Evolutionary conservation across 2,329 filamentous ascomycete genomes (phyloP), one percentile per base, ranked within the genome.

Genomic region (Tolypocladium guangdongense): DNA sequence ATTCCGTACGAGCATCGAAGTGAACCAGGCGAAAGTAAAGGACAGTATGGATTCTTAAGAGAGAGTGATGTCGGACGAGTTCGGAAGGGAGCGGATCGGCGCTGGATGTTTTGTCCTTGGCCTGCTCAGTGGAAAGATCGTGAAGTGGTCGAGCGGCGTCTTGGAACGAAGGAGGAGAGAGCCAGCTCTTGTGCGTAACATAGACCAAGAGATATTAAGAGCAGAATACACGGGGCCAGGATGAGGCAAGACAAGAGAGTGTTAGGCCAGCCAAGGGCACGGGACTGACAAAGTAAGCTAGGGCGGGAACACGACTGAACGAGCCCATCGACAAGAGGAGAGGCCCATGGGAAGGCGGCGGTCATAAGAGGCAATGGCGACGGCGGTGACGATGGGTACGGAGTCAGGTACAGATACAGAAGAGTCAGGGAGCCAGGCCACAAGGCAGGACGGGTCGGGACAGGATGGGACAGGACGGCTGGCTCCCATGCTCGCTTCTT

Each of bases 221-320:
- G 18, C n/a, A 39, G 45, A 49, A 37, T 22, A 32, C 30, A 6
- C 45, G 8, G 37, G 46, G 12, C 27, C 45, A 39, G 27, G 16
- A 7, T 12, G 52, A 49, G 46, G 20, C 46, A 38, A 35, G 33
- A 27, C 24, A 36, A 53, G 50, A 10, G 52, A 53, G 47, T 33
- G 52, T 53, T 53, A 32, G 52, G 47, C 47, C 47, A 37, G 22
- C 33, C 16, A 49, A 30, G 36, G 47, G 52, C 52, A 14, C 35
- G 36, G 11, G 27, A 32, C 35, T 16, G 37, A 45, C 36, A 48
- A 27, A 27, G 14, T 53, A 22, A 16, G 18, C n/a, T 43, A 32
- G 46, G 18, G 52, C 35, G 22, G 24, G 12, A 39, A 20, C 36
- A 30, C 22, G 46, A 32, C 16, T 20, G 52, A 20, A 39, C 11